Evolutionary conservation across 371 early-diverging fungal species (phyloP).

Genomic region (Apophysomyces variabilis): DNA sequence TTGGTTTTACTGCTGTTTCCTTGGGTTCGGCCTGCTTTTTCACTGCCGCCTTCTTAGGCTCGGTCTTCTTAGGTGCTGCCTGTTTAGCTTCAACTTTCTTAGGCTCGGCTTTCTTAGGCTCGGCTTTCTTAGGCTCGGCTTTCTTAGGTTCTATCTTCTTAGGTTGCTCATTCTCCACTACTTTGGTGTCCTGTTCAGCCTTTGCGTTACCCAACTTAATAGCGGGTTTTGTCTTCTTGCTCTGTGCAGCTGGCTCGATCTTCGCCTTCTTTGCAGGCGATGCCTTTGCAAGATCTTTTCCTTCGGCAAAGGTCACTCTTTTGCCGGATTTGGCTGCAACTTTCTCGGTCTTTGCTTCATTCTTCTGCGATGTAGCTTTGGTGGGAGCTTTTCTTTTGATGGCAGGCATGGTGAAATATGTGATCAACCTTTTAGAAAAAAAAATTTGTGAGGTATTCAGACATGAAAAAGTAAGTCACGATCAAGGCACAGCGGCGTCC

Average conservation of each 20-base stretch:
- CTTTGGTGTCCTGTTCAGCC: not conserved
- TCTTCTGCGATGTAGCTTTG: not conserved
- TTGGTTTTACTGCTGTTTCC: slow-evolving; percentile 2
- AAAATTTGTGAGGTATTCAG: not conserved
- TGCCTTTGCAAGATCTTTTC: slow-evolving; percentile 4
- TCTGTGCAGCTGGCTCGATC: slow-evolving; percentile 4
- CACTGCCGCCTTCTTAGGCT: not conserved
- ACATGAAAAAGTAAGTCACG: slow-evolving; percentile 8
- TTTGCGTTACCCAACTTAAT: not conserved
- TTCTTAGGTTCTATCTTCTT: slow-evolving; percentile 1
- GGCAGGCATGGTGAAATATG: not conserved
- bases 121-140: not conserved
- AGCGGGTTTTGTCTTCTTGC: not conserved
- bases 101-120: slow-evolving; percentile 1
- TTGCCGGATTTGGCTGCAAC: not conserved
- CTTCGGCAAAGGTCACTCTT: slow-evolving; percentile 3
- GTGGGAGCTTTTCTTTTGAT: slow-evolving; percentile 5
- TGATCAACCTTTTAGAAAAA: not conserved
- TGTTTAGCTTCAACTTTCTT: not conserved
- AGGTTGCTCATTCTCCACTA: not conserved
- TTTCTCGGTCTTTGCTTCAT: not conserved
- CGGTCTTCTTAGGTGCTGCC: not conserved
- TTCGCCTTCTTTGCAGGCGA: slow-evolving; percentile 7
- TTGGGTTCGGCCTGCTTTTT: not conserved
- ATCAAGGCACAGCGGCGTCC: not conserved